Evolutionary conservation across 2,329 filamentous ascomycete genomes (phyloP), one percentile per base, ranked within the genome.

Genomic region (Diaporthe caulivora): DNA sequence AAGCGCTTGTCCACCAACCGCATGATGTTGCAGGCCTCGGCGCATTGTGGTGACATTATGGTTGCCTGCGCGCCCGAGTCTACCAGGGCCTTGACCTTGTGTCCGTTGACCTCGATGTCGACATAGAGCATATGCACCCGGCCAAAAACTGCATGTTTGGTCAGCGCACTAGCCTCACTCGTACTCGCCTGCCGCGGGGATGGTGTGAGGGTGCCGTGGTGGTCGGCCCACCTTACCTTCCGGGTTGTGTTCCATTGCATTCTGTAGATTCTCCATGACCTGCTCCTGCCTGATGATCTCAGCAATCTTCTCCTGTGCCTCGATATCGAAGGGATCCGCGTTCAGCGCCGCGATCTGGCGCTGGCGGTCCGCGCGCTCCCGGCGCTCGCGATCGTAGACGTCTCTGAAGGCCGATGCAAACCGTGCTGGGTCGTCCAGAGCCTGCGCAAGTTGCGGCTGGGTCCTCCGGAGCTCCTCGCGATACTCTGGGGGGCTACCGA

Each of bases 1-100:
- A 97, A 99, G 57, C 97, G 92, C 78, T 91, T 93, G 84, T 99
- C 97, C 72, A 99, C 94, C 18, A 99, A 90, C 64, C 96, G 93
- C 94, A 98, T 98, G 83, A 99, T 98, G 78, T 95, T 95, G 81
- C 97, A 99, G 11, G 92, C 89, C 80, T 97, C 94, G 34, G 97
- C 97, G 80, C 95, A 98, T 31, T 92, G 88, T 7, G 97, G 97
- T 7, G 96, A 98, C 97, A 99, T 99, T 86, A 99, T 98, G 68
- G 97, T 99, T 34, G 96, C 95, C 85, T 99, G 97, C 31, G 97
- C 97, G 75, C 97, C 97, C 2, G 97, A 98, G 83, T 99, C 97
- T 74, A 99, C 97, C 77, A 99, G 93, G 3, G 96, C 97, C 86
- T 98, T 98, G 79, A 99, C 92, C 73, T 94, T 94, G 78, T 94